These are phyloP conservation scores for Paramecium primaurelia DNA, from an alignment of 73 alveolate species.

Conservation along the genomic window DNA sequence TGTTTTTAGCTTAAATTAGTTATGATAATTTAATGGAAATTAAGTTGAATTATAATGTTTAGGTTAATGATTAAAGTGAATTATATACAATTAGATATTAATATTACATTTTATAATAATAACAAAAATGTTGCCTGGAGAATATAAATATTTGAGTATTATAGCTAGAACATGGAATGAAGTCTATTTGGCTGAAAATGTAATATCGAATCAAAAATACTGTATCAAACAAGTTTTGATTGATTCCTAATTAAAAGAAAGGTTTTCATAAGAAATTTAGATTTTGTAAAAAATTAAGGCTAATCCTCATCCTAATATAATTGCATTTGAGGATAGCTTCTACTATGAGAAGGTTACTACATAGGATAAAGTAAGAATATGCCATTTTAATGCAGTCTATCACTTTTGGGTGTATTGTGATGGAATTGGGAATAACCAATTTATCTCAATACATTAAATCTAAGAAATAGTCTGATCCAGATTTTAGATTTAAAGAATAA, in stretches of 20 bases:
- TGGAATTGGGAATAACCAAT: constrained; percentile 39
- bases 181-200: neutral
- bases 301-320: constrained; percentile 41
- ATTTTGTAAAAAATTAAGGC: neutral
- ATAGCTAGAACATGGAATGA: constrained; percentile 2
- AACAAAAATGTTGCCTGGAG: neutral
- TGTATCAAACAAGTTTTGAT: neutral
- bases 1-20: constrained; percentile 57
- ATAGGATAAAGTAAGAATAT: neutral
- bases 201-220: neutral
- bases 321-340: neutral
- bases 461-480: neutral
- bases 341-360: neutral
- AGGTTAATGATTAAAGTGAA: neutral
- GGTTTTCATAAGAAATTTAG: neutral
- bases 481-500: neutral
- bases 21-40: neutral
- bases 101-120: neutral
- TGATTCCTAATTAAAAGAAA: neutral
- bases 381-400: neutral
- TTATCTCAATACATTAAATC: neutral
- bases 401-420: constrained; percentile 24
- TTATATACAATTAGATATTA: neutral
- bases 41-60: constrained; percentile 14
- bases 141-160: neutral